These are phyloP conservation scores for Blepharisma japonicum DNA, from an alignment of 73 alveolate species.

Conservation along the genomic window DNA sequence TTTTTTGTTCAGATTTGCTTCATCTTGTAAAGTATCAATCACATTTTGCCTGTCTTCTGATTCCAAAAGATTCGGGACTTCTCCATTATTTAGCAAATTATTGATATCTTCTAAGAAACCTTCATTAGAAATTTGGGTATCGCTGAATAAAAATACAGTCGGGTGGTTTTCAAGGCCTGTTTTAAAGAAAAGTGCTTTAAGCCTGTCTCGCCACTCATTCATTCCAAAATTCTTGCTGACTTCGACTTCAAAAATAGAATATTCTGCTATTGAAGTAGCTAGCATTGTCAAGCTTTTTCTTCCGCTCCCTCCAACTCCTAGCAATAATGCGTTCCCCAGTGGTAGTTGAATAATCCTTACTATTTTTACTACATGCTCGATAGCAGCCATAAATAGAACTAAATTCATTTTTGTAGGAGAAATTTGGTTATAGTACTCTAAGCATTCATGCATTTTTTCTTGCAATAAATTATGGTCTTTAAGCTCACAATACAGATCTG, in stretches of 20 bases:
- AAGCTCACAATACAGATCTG: slow-evolving; percentile 19
- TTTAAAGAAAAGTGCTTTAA: slow-evolving; percentile 74
- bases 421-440: slow-evolving; percentile 5
- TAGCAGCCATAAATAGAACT: slow-evolving; percentile 97
- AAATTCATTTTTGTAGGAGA: slow-evolving; percentile 92
- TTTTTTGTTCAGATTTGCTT: slow-evolving; percentile 50
- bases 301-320: slow-evolving; percentile 99
- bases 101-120: slow-evolving; percentile 97
- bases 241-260: slow-evolving; percentile 74
- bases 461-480: slow-evolving; percentile 16
- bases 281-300: slow-evolving; percentile 95
- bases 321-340: slow-evolving; percentile 95
- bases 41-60: slow-evolving; percentile 75
- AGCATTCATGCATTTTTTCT: slow-evolving; percentile 30
- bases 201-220: slow-evolving; percentile 89
- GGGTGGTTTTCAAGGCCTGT: slow-evolving; percentile 81
- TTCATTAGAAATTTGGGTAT: slow-evolving; percentile 95
- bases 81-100: slow-evolving; percentile 96
- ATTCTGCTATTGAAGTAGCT: slow-evolving; percentile 92
- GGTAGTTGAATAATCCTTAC: slow-evolving; percentile 95
- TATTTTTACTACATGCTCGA: slow-evolving; percentile 96
- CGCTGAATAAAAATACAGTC: slow-evolving; percentile 91
- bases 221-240: slow-evolving; percentile 73
- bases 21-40: slow-evolving; percentile 59
- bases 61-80: slow-evolving; percentile 95